phyloP scores from a whole-genome alignment of 106 monocot species.

The Allium fistulosum region DNA sequence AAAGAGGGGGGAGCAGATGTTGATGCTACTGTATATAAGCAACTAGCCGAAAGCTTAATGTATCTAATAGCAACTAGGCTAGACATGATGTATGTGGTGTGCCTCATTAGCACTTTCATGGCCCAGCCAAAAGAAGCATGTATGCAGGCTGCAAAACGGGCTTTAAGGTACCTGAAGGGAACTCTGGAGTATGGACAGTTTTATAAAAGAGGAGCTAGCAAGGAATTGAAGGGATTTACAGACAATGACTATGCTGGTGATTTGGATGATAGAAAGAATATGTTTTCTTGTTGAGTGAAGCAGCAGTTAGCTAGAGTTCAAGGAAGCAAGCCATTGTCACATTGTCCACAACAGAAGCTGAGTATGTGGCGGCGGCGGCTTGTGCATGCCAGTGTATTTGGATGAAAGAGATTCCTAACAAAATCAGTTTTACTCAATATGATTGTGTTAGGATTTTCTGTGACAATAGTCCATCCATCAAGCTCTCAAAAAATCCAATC shows the following conservation, averaged over 20 bases:
- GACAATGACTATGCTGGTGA: neutral
- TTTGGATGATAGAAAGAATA: neutral
- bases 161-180: neutral
- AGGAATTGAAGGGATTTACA: neutral
- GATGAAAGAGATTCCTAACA: neutral
- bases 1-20: neutral
- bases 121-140: neutral
- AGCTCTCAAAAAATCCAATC: neutral
- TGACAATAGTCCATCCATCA: constrained; percentile 4
- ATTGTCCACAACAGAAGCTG: too few relatives aligned
- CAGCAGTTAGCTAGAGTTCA: neutral
- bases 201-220: neutral
- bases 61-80: neutral
- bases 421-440: neutral
- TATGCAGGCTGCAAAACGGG: neutral
- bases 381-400: constrained; percentile 1
- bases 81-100: neutral
- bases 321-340: neutral
- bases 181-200: neutral
- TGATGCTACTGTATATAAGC: neutral
- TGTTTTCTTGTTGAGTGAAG: neutral
- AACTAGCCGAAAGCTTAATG: neutral
- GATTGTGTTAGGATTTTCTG: neutral
- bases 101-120: neutral
- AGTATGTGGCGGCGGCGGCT: neutral